Conservation (phyloP, 441 rosid species). For the Bruguiera hainesii region DNA sequence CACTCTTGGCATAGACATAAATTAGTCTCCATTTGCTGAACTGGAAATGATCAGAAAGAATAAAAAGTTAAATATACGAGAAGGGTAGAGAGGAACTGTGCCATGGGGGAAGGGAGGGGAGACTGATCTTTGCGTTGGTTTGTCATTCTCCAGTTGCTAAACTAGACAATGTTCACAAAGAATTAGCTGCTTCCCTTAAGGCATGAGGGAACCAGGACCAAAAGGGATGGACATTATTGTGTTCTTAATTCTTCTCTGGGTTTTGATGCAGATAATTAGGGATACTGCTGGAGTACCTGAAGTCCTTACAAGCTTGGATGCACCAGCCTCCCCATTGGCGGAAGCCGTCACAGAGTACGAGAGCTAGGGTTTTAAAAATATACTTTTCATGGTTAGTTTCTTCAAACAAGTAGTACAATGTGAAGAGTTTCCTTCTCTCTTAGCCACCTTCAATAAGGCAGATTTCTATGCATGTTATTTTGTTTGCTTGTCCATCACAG, state of each 20-base stretch:
- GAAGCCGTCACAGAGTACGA: constrained; percentile 54
- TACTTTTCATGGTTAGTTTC: not conserved
- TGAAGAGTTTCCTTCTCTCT: constrained; percentile 7
- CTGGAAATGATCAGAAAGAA: no score
- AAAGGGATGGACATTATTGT: not conserved
- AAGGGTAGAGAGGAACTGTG: no score
- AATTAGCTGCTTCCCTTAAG: not conserved
- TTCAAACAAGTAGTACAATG: constrained; percentile 6
- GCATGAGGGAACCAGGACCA: no score
- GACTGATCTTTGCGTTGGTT: not conserved
- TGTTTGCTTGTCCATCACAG: not conserved
- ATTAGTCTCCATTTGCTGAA: no score
- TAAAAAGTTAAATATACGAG: no score
- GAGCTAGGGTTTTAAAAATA: constrained; percentile 38
- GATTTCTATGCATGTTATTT: not conserved
- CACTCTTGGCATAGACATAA: no score
- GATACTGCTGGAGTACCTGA: constrained; percentile 71
- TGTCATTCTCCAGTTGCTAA: not conserved
- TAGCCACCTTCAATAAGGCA: constrained; percentile 9
- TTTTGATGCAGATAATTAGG: constrained; percentile 65
- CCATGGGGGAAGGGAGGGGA: no score
- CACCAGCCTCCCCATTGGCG: constrained; percentile 36
- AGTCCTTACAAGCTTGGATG: constrained; percentile 77
- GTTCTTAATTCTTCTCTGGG: constrained; percentile 6
- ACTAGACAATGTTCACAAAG: not conserved